Percentiles rank a stretch among this genome's conserved stretches.
These are phyloP conservation scores for Tulasnella sp. DNA, from an alignment of 768 basidiomycete species.

Conservation along the genomic window DNA sequence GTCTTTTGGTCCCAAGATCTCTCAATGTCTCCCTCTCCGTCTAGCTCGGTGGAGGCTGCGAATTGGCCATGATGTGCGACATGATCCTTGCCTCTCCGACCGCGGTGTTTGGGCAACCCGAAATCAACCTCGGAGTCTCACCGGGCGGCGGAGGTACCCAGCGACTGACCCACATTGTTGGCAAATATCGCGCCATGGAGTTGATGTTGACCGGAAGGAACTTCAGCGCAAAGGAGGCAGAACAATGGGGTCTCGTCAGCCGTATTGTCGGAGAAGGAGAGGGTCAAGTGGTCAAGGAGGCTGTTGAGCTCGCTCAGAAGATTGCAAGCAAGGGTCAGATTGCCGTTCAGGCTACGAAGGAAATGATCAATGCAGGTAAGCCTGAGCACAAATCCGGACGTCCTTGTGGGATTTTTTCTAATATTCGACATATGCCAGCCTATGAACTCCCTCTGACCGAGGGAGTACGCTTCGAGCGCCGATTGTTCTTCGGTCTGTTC, in stretches of 20 bases:
- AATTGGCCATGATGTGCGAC: constrained; percentile 39
- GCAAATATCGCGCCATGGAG: constrained; percentile 43
- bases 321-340: constrained; percentile 29
- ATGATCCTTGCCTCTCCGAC: constrained; percentile 33
- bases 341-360: constrained; percentile 76
- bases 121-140: constrained; percentile 38
- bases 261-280: constrained; percentile 31
- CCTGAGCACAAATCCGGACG: constrained; percentile 17
- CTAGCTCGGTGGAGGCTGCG: constrained; percentile 40
- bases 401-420: not conserved
- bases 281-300: constrained; percentile 72
- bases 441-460: constrained; percentile 71
- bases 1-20: not conserved
- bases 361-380: constrained; percentile 81
- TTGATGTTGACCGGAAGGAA: constrained; percentile 41
- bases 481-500: constrained; percentile 84
- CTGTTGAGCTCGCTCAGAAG: constrained; percentile 26
- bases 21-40: not conserved
- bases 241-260: constrained; percentile 36
- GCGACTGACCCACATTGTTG: constrained; percentile 33
- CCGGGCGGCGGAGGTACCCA: constrained; percentile 38
- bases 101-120: constrained; percentile 38
- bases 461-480: constrained; percentile 76
- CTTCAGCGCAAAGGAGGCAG: constrained; percentile 37
- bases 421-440: constrained; percentile 32